phyloP scores from a whole-genome alignment of 805 yeast genomes.

The Candida morakotiae region DNA sequence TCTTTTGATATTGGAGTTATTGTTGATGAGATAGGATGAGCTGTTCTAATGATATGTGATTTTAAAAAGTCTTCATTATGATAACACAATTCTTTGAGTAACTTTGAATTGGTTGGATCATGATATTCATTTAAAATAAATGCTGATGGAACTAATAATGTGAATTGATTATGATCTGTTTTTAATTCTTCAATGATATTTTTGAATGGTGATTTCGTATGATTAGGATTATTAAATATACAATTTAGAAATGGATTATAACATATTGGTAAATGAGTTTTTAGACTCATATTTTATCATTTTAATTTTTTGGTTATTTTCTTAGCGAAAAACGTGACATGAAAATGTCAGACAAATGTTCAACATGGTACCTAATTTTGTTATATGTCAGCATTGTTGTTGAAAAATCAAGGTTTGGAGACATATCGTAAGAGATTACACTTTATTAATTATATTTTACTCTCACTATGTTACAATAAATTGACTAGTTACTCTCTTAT shows the following conservation, averaged over 20 bases:
- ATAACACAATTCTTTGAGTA: constrained; percentile 51
- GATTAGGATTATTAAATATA: constrained; percentile 58
- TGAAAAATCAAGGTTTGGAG: too few relatives aligned
- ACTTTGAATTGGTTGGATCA: constrained; percentile 23
- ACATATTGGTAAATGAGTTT: constrained; percentile 50
- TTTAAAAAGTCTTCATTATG: constrained; percentile 53
- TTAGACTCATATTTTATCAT: too few relatives aligned
- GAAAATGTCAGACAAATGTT: too few relatives aligned
- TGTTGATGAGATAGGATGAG: constrained; percentile 19
- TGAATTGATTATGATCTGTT: constrained; percentile 45
- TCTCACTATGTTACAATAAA: too few relatives aligned
- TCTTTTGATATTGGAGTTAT: constrained; percentile 23
- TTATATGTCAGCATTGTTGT: too few relatives aligned
- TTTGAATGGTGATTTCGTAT: constrained; percentile 39
- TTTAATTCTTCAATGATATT: constrained; percentile 42
- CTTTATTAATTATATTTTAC: too few relatives aligned
- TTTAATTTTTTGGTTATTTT: too few relatives aligned
- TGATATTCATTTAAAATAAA: constrained; percentile 32
- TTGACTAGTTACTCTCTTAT: too few relatives aligned
- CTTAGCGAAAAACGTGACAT: too few relatives aligned
- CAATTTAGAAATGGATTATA: constrained; percentile 63
- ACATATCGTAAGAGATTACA: too few relatives aligned
- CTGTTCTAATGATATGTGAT: constrained; percentile 52
- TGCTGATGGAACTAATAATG: constrained; percentile 64
- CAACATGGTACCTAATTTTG: too few relatives aligned